These are phyloP conservation scores for Tremellales sp. DNA, from an alignment of 1,284 basidiomycete species.

Conservation along the genomic window DNA sequence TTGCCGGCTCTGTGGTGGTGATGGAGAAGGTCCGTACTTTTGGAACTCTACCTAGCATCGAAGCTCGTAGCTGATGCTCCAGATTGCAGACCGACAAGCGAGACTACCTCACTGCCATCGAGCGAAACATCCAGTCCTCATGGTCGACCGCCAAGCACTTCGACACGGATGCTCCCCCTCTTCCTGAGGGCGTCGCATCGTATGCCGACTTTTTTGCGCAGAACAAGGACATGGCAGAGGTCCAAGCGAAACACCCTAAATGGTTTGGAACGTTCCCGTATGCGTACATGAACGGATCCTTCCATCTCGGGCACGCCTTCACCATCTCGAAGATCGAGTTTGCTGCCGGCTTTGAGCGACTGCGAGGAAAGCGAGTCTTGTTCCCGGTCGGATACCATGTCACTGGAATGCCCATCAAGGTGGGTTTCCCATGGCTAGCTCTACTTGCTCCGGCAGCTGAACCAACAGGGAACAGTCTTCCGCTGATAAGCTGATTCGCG, in stretches of 20 bases:
- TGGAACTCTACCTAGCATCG: background rate
- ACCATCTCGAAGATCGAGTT: constrained; percentile 99
- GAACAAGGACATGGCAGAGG: constrained; percentile 51
- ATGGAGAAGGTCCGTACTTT: constrained; percentile 44
- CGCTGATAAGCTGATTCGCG: constrained; percentile 93
- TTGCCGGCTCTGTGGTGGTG: constrained; percentile 35
- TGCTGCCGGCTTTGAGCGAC: constrained; percentile 87
- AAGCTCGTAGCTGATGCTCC: constrained; percentile 12
- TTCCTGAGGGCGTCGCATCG: constrained; percentile 61
- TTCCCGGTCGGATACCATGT: constrained; percentile 97
- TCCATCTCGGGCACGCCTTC: constrained; percentile 97
- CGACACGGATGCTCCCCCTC: constrained; percentile 74
- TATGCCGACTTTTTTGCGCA: constrained; percentile 52
- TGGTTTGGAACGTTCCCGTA: constrained; percentile 96
- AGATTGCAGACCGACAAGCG: constrained; percentile 90
- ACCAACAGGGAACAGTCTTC: constrained; percentile 61
- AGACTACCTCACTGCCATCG: constrained; percentile 77
- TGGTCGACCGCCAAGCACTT: constrained; percentile 67
- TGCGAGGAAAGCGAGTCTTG: constrained; percentile 90
- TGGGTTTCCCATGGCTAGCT: constrained; percentile 47
- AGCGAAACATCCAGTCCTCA: constrained; percentile 74
- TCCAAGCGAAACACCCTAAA: constrained; percentile 72
- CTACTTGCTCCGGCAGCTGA: background rate
- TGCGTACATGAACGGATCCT: constrained; percentile 97
- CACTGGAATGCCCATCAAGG: constrained; percentile 99